Evolutionary conservation across 1,139 yeast species (phyloP), one percentile per base, ranked within the genome.

Genomic region (Suhomyces taliae): DNA sequence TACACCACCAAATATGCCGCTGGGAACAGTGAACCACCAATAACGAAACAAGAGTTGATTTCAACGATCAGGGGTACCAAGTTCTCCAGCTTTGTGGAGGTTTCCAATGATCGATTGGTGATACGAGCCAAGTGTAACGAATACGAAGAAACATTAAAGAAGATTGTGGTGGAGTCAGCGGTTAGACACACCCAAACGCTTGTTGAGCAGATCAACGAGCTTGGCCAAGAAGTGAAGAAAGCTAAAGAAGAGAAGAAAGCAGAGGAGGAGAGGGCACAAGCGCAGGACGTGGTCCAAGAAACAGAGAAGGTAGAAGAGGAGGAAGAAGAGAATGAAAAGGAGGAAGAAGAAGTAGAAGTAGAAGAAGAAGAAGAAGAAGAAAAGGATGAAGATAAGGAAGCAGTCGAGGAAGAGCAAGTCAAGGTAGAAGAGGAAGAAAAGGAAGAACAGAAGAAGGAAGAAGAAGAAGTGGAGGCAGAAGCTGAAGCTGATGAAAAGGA

Each of bases 141-240:
- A 37, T 55, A 50, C 41, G 57, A 56, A 33, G 47, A 43, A 14
- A 48, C 49, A n/a, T 56, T 72, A 52, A 63, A 64, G 41, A 49
- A 57, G 26, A 58, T 67, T 2, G 61, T 70, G 1, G 55, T 69
- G 6, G 56, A 60, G 6, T 60, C 70, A 2, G 53, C 69, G 0
- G 51, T 57, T 44, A 51, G 56, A 31, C 70, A 71, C 47, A 56
- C 67, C 2, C 55, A 57, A 35, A 53, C 56, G 36, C 56, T 72
- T 46, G 49, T 66, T 27, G 63, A 61, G 40, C 58, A 63, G 45
- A 60, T 70, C 27, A 66, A 66, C 45, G 72, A 65, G 37, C 54
- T 67, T 45, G 45, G 53, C 19, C 46, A 40, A 14, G 40, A 34
- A 19, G 37, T 27, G 12, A 39, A 35, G 26, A 41, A 38, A 24